Percentiles rank a stretch among this genome's conserved stretches.
Conservation (phyloP, 2,329 filamentous ascomycete species). For the Penicillium concentricum region DNA sequence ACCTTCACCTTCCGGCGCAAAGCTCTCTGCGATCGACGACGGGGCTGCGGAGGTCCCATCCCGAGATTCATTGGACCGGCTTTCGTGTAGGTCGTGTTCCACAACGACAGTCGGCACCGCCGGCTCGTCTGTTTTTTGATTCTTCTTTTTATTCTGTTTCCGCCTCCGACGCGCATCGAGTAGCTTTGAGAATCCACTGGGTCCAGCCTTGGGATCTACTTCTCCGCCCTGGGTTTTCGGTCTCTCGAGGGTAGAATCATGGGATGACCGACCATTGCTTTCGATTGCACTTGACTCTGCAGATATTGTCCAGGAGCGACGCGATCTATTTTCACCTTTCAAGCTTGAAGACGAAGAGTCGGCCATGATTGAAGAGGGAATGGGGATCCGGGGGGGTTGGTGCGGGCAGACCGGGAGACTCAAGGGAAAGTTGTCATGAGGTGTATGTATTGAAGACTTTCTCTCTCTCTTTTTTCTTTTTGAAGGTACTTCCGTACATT, state of each 20-base stretch:
- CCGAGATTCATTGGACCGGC: conserved; percentile 26
- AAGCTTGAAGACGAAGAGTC: conserved; percentile 36
- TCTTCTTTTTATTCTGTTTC: conserved; percentile 40
- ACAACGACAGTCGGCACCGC: conserved; percentile 23
- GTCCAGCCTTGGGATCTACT: conserved; percentile 36
- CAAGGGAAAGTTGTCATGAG: background rate
- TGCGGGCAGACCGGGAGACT: conserved; percentile 1
- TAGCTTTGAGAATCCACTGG: conserved; percentile 53
- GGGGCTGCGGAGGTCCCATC: conserved; percentile 23
- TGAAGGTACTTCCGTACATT: background rate
- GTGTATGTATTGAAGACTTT: background rate
- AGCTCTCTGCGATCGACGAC: conserved; percentile 27
- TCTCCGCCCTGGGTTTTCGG: conserved; percentile 42
- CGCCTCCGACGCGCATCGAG: conserved; percentile 46
- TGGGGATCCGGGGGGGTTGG: background rate
- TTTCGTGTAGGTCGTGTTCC: conserved; percentile 22
- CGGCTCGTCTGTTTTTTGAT: conserved; percentile 25
- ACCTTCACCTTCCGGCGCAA: conserved; percentile 22
- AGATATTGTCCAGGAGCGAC: conserved; percentile 39
- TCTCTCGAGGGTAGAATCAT: conserved; percentile 39
- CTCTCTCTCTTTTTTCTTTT: background rate
- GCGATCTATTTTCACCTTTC: conserved; percentile 35
- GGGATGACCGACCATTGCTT: conserved; percentile 39
- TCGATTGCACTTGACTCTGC: conserved; percentile 34
- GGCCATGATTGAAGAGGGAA: conserved; percentile 32